A percentile compares a stretch with the other conserved stretches of the same genome.
Conservation (phyloP, 129 eudicot genomes). For the Ambrosia trifida region DNA sequence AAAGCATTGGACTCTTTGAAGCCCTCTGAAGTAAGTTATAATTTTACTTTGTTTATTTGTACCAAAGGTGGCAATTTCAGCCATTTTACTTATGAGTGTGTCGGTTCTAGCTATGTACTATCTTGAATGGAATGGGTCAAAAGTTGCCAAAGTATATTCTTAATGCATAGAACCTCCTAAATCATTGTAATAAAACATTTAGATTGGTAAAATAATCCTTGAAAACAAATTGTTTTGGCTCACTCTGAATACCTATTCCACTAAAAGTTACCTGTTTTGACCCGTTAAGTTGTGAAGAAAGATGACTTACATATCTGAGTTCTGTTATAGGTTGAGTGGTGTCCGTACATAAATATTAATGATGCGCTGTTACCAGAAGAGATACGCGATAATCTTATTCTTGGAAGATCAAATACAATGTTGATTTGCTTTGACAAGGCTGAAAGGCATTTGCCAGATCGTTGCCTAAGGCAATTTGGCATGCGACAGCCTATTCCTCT, state of each 20-base stretch:
- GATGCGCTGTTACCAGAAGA: conserved; percentile 58
- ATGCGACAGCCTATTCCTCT: conserved; percentile 77
- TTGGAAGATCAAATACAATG: conserved; percentile 95
- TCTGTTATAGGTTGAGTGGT: conserved; percentile 76
- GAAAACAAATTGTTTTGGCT: neutral
- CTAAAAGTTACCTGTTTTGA: too few species aligned
- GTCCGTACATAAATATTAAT: conserved; percentile 64
- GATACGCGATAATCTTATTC: conserved; percentile 61
- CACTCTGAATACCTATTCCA: neutral
- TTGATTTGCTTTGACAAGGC: conserved; percentile 95
- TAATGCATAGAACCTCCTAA: neutral
- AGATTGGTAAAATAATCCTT: neutral
- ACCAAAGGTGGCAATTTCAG: neutral
- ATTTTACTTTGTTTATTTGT: neutral
- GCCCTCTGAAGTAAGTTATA: conserved; percentile 74
- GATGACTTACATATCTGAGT: neutral
- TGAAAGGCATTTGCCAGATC: conserved; percentile 97
- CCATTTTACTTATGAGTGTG: neutral
- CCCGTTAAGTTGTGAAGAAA: conserved; percentile 11
- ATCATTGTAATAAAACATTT: neutral
- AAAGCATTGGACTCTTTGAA: conserved; percentile 79
- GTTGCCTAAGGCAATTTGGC: conserved; percentile 88
- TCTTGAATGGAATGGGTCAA: neutral
- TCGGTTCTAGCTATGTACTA: neutral
- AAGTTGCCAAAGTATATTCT: neutral